Conservation (phyloP, 1,284 basidiomycete genomes). For the Pascua sp. region DNA sequence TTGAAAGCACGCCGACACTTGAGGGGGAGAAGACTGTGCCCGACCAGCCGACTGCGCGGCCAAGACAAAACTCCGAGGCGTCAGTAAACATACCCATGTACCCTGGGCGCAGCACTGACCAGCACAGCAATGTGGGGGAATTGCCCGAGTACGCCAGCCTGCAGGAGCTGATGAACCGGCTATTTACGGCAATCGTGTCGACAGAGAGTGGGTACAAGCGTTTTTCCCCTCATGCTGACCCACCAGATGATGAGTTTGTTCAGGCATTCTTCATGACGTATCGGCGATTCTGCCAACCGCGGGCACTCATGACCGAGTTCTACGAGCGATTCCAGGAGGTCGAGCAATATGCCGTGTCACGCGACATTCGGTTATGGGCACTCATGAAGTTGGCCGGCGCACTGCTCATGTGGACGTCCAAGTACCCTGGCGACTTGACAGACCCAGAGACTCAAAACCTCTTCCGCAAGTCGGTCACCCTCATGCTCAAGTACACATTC, state of each 20-base stretch:
- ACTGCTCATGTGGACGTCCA: slow-evolving; percentile 40
- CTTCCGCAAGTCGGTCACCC: slow-evolving; percentile 32
- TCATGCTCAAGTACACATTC: slow-evolving; percentile 37
- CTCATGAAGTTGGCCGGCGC: slow-evolving; percentile 45
- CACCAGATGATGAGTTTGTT: slow-evolving; percentile 35
- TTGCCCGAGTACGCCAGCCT: slow-evolving; percentile 17
- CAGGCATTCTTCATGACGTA: slow-evolving; percentile 45
- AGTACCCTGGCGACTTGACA: slow-evolving; percentile 45
- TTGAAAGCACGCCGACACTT: slow-evolving; percentile 7
- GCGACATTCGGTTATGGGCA: slow-evolving; percentile 40
- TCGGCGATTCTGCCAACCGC: slow-evolving; percentile 42
- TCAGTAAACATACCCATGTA: not conserved
- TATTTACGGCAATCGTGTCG: slow-evolving; percentile 42
- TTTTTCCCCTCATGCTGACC: not conserved
- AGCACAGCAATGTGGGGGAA: not conserved
- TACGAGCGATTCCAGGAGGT: slow-evolving; percentile 36
- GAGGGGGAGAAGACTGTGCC: slow-evolving; percentile 5
- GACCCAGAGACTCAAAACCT: slow-evolving; percentile 20
- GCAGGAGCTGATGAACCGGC: slow-evolving; percentile 34
- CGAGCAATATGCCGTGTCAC: slow-evolving; percentile 30
- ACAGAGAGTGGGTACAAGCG: slow-evolving; percentile 29
- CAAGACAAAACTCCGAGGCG: not conserved
- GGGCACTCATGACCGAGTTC: slow-evolving; percentile 40
- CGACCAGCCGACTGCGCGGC: not conserved
- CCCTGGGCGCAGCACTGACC: no score